Base-by-base conservation (phyloP, 305 asterid genomes). In the Fraxinus greggii region DNA sequence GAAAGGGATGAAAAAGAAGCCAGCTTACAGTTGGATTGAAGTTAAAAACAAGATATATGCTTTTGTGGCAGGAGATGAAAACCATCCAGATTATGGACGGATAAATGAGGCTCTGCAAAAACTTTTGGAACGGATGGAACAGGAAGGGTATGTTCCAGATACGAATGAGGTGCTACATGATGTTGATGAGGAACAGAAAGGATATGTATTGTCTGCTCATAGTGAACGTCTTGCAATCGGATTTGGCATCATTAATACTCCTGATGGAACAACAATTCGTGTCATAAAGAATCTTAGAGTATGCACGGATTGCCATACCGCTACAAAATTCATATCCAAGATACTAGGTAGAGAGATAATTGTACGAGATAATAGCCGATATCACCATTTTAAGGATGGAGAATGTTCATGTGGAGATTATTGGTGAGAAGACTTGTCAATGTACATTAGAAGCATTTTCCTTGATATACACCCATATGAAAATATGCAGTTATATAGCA, bases 11-110 rank as follows among this genome's bases (percentile, higher is more conserved):
- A 86, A 81, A 36, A 95, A 93, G 87, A 72, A 81, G 76, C 90
- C 91, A 59, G 97, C 92, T 76, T 91, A 93, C 85, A 95, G 98
- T 86, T 93, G 97, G 98, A 86, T 93, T 54, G 99, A 95, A 84
- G 92, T 92, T 24, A 87, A 88, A 87, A 88, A 88, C 80, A 59
- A 86, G 77, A 81, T 93, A 54, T 97, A 94, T 81, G 92, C 87
- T 84, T 92, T 93, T 77, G 91, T 89, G 61, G 86, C 94, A 17
- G 97, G 93, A 78, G 97, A 93, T 76, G 92, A 81, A 78, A 91
- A 81, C 54, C 97, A 92, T 86, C 90, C 93, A n/a, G 88, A 79
- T 42, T 90, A 91, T 80, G 83, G 67, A 17, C 83, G 75, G 83
- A 92, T 94, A 82, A 78, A 83, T 23, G 69, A 79, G 76, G 90